Percentiles rank a stretch among this genome's conserved stretches.
These are phyloP conservation scores for Flagelloscypha sp. DNA, from an alignment of 768 basidiomycete genomes.

Conservation along the genomic window DNA sequence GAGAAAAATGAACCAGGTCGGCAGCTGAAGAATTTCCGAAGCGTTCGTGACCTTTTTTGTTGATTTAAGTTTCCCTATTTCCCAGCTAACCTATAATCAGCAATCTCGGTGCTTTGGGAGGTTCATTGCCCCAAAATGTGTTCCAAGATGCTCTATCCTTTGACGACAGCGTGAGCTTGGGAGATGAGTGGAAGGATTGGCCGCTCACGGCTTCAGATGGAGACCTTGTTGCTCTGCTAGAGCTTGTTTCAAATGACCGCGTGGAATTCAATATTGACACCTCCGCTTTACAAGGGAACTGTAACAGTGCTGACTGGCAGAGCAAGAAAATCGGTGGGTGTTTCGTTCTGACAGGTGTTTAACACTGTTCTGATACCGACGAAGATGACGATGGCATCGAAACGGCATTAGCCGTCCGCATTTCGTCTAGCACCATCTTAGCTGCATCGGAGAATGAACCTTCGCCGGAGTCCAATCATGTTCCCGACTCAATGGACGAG, in stretches of 20 bases:
- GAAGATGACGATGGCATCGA: constrained; percentile 83
- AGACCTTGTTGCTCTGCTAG: constrained; percentile 66
- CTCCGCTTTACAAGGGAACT: constrained; percentile 45
- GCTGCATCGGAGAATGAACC: constrained; percentile 9
- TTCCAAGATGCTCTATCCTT: constrained; percentile 77
- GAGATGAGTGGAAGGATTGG: constrained; percentile 69
- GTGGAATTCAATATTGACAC: constrained; percentile 69
- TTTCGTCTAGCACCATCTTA: constrained; percentile 12
- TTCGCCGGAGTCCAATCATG: constrained; percentile 8
- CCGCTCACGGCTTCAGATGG: constrained; percentile 73
- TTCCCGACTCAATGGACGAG: constrained; percentile 11
- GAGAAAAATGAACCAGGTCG: constrained; percentile 63
- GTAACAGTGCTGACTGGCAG: constrained; percentile 64
- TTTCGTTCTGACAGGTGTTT: neutral
- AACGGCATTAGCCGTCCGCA: constrained; percentile 46
- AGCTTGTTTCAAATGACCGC: constrained; percentile 77
- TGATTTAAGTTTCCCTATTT: constrained; percentile 17
- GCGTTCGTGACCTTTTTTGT: constrained; percentile 29
- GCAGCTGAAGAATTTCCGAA: constrained; percentile 70
- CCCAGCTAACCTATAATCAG: constrained; percentile 23
- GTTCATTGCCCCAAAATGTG: constrained; percentile 52
- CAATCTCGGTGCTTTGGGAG: constrained; percentile 61
- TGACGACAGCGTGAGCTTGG: constrained; percentile 47
- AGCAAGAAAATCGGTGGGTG: constrained; percentile 79
- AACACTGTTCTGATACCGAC: neutral